phyloP scores from a whole-genome alignment of 192 early-diverging fungal species.

The Chytriomyces hyalinus region DNA sequence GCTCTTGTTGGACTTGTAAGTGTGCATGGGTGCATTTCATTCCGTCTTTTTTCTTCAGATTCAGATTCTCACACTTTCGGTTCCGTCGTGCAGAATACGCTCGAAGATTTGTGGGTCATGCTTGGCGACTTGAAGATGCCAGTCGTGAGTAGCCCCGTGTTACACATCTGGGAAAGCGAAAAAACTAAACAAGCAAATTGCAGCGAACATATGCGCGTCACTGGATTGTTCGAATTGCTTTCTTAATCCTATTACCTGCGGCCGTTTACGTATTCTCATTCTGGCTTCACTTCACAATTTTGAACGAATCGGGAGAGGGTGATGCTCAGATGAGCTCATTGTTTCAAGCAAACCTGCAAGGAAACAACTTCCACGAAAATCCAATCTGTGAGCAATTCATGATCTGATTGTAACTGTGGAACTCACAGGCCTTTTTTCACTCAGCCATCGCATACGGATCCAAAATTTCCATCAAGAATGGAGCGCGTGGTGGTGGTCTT shows the following conservation, averaged over 20 bases:
- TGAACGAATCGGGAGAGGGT: conserved; percentile 80
- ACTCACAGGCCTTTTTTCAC: neutral
- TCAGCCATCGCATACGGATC: conserved; percentile 90
- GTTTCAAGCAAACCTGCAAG: conserved; percentile 90
- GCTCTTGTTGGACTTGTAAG: conserved; percentile 81
- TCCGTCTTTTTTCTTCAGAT: neutral
- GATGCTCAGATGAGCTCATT: conserved; percentile 93
- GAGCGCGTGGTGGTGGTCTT: conserved; percentile 81
- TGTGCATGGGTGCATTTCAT: neutral
- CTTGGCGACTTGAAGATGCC: conserved; percentile 70
- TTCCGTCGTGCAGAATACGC: conserved; percentile 63
- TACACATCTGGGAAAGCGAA: conserved; percentile 30
- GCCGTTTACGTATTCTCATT: conserved; percentile 85
- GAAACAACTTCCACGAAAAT: conserved; percentile 77
- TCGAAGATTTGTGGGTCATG: conserved; percentile 89
- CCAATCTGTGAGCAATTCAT: conserved; percentile 53
- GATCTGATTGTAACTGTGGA: neutral
- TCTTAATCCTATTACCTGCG: conserved; percentile 84
- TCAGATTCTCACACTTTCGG: no score
- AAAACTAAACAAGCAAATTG: neutral
- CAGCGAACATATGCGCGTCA: conserved; percentile 72
- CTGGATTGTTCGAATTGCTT: conserved; percentile 79
- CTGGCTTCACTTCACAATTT: conserved; percentile 83
- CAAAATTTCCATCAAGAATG: conserved; percentile 83
- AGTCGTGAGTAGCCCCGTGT: neutral